Conservation (phyloP, 2,329 filamentous ascomycete genomes). For the Cadophora malorum region DNA sequence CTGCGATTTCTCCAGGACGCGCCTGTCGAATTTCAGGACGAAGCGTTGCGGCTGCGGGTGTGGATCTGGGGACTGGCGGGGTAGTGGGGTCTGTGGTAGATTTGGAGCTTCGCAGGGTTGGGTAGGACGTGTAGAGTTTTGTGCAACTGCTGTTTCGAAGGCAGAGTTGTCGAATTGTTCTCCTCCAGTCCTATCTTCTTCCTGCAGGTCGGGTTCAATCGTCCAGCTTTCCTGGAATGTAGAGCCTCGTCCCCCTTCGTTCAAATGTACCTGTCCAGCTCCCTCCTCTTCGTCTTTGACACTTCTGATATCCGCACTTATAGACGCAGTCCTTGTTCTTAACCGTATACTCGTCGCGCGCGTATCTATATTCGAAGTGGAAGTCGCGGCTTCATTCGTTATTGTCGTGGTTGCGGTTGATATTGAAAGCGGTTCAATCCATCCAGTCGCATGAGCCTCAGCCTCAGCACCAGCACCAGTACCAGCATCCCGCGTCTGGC, state of each 20-base stretch:
- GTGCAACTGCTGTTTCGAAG: no score
- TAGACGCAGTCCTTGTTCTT: background rate
- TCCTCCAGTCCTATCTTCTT: background rate
- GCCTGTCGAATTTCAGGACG: conserved; percentile 15
- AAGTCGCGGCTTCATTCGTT: background rate
- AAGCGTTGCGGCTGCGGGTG: conserved; percentile 18
- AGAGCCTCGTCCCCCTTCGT: background rate
- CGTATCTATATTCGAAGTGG: background rate
- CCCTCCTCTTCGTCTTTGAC: background rate
- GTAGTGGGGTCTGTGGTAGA: background rate
- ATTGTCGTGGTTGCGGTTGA: background rate
- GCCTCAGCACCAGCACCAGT: no score
- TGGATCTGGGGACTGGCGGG: conserved; percentile 16
- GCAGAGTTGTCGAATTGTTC: background rate
- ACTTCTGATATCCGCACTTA: background rate
- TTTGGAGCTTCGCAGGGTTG: no score
- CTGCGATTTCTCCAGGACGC: conserved; percentile 14
- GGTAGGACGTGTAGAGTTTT: no score
- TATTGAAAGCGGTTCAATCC: background rate
- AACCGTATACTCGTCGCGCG: background rate
- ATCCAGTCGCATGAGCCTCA: background rate
- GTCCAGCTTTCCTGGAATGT: background rate
- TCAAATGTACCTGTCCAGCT: background rate
- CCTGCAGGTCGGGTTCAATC: background rate
- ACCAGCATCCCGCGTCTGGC: conserved; percentile 5